These are phyloP conservation scores for Ceratorhiza oryzae-sativae DNA, from an alignment of 1,284 basidiomycete species.

Conservation along the genomic window DNA sequence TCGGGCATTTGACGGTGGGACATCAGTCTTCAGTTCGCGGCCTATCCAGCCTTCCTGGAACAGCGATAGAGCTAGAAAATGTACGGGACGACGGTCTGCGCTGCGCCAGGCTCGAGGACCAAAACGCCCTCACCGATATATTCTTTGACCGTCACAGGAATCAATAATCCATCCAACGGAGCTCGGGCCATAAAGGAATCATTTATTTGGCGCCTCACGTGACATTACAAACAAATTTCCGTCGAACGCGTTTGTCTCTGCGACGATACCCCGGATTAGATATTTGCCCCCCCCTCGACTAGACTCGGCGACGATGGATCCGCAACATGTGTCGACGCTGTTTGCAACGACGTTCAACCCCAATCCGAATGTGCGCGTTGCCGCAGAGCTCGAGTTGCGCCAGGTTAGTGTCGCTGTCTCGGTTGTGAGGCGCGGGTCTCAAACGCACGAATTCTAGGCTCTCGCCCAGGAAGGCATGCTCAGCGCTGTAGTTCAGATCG, in stretches of 20 bases:
- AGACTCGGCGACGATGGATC: slow-evolving; percentile 64
- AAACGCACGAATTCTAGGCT: slow-evolving; percentile 57
- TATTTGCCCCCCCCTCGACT: too few species aligned
- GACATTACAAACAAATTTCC: slow-evolving; percentile 20
- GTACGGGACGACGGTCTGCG: too few species aligned
- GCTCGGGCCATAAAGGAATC: too few species aligned
- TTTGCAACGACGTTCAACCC: slow-evolving; percentile 80
- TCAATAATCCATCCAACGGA: too few species aligned
- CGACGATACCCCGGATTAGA: slow-evolving; percentile 12
- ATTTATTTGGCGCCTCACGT: slow-evolving; percentile 6
- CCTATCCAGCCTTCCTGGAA: too few species aligned
- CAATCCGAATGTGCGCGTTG: slow-evolving; percentile 84
- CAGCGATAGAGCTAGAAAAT: too few species aligned
- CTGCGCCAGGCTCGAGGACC: too few species aligned
- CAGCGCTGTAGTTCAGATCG: slow-evolving; percentile 79
- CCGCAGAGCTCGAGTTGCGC: slow-evolving; percentile 82
- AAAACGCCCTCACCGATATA: too few species aligned
- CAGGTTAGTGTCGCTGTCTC: slow-evolving; percentile 59
- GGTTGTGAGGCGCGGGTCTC: slow-evolving; percentile 24
- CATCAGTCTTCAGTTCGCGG: too few species aligned
- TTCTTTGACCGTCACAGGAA: too few species aligned
- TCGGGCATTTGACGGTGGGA: too few species aligned
- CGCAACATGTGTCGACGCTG: slow-evolving; percentile 74
- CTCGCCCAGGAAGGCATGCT: slow-evolving; percentile 80
- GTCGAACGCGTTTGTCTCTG: neutral